Percentiles rank a stretch among this genome's conserved stretches.
phyloP scores from a whole-genome alignment of 2,329 filamentous ascomycete species.

The Diaporthe citrichinensis region DNA sequence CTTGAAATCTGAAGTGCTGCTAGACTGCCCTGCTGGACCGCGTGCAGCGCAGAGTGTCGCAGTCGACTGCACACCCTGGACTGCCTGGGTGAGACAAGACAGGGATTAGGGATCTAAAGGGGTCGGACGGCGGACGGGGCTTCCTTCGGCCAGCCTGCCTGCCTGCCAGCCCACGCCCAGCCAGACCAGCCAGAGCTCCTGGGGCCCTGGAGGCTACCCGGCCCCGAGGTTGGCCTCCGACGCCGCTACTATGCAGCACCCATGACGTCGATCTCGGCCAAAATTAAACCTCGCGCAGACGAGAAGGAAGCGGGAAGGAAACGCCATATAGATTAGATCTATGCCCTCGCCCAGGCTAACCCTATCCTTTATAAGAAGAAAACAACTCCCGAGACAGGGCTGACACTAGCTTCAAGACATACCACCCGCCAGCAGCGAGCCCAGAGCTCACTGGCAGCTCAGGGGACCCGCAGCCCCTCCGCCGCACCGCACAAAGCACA shows the following conservation, averaged over 20 bases:
- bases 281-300: conserved; percentile 12
- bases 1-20: neutral
- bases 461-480: conserved; percentile 27
- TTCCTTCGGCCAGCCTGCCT: neutral
- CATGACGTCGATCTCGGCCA: conserved; percentile 37
- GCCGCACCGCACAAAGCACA: conserved; percentile 8
- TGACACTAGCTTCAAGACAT: conserved; percentile 15
- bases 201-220: neutral
- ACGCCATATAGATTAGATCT: neutral
- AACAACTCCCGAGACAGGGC: conserved; percentile 31
- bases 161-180: no score
- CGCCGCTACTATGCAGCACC: conserved; percentile 6
- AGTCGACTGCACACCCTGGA: conserved; percentile 6
- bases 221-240: conserved; percentile 27
- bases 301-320: neutral
- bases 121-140: neutral
- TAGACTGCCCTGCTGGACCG: neutral
- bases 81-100: neutral
- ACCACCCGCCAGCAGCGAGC: neutral
- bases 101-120: conserved; percentile 14
- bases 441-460: conserved; percentile 20
- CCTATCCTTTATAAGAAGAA: neutral
- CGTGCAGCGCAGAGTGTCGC: neutral
- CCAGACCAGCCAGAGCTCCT: neutral
- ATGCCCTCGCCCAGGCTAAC: neutral